phyloP scores from a whole-genome alignment of 1,284 basidiomycete genomes.

The Agroathelia rolfsii region DNA sequence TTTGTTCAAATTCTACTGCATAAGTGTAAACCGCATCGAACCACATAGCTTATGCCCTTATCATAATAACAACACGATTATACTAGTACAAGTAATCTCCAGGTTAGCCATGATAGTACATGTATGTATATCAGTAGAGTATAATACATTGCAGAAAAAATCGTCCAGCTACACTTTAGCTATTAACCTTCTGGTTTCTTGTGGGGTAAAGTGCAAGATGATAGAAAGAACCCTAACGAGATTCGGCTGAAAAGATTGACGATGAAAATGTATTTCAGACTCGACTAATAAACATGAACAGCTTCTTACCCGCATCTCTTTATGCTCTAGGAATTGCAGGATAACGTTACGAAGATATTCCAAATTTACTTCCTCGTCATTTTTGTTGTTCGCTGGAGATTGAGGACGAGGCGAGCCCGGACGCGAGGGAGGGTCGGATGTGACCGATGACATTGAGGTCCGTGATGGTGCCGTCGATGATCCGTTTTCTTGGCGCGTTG shows the following conservation, averaged over 20 bases:
- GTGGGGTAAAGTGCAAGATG: constrained; percentile 87
- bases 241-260: constrained; percentile 50
- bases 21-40: no score
- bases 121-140: no score
- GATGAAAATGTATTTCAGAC: no score
- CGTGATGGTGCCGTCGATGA: constrained; percentile 29
- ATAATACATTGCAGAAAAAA: no score
- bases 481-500: constrained; percentile 35
- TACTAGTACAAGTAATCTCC: no score
- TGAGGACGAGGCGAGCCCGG: constrained; percentile 39
- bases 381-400: constrained; percentile 30
- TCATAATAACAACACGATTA: no score
- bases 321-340: constrained; percentile 85
- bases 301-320: constrained; percentile 80
- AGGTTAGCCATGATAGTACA: no score
- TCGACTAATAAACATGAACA: no score
- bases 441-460: constrained; percentile 34
- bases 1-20: no score
- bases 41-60: no score
- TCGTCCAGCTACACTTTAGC: constrained; percentile 71
- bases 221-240: constrained; percentile 84
- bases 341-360: constrained; percentile 94
- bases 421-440: constrained; percentile 29
- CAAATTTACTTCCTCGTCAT: constrained; percentile 89
- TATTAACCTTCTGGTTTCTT: constrained; percentile 79